Evolutionary conservation across 805 yeast genomes (phyloP), one percentile per base, ranked within the genome.

Genomic region (Citeromyces nyonsensis): DNA sequence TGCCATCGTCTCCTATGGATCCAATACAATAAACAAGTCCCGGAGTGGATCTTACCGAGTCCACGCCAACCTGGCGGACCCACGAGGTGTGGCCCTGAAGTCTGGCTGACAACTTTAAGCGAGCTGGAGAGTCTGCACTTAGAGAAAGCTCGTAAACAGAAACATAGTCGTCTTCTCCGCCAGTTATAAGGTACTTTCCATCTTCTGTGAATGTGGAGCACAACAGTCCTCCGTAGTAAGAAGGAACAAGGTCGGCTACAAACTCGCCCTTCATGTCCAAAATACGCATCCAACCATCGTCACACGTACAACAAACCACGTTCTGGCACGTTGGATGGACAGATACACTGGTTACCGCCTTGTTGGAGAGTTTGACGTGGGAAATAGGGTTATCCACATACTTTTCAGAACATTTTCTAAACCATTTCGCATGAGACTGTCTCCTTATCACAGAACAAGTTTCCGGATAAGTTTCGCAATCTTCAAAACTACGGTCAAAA

Each of bases 191-290:
- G 38, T 63, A 69, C 37, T 57, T 61, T 25, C 59, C 63, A 41
- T 69, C 75, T 3, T 54, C 53, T 0, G 73, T 63, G 35, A 68
- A 60, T 29, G 52, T 57, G 13, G 66, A 47, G 40, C 69, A 63
- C 22, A 66, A 50, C 8, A 76, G 52, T 0, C 84, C 83, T 25
- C 77, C 81, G 46, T 73, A 80, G 43, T 73, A 75, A 25, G 77
- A 65, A 4, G 81, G 71, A 24, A 70, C 49, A 1, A 75, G 54
- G 41, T 76, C 86, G 1, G 69, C 43, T 4, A 66, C 36, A 8
- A 34, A 36, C 38, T 67, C 71, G 5, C 44, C 47, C 15, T 44
- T 42, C 3, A 75, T 46, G 44, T 76, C 77, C 30, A 79, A 54
- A 11, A 79, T 41, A 30, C 79, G 53, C 15, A 74, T 52, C 38